Evolutionary conservation across 768 basidiomycete species (phyloP).

Genomic region (Psilocybe cubensis): DNA sequence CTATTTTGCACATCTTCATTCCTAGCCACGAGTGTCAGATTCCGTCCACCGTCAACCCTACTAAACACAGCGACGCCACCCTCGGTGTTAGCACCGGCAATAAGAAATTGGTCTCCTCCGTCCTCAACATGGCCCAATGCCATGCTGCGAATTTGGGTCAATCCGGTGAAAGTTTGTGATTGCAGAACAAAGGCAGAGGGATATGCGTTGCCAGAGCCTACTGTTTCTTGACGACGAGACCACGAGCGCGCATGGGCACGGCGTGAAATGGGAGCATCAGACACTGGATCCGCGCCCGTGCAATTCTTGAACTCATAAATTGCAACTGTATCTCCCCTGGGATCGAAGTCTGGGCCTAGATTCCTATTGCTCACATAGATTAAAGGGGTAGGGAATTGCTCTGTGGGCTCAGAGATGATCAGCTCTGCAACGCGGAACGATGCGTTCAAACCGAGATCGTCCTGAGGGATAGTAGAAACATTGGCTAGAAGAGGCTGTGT

Average conservation of each 20-base stretch:
- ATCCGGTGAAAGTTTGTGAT: slow-evolving; percentile 60
- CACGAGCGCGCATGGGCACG: slow-evolving; percentile 4
- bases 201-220: background rate
- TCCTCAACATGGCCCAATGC: slow-evolving; percentile 46
- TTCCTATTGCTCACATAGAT: slow-evolving; percentile 72
- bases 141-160: slow-evolving; percentile 68
- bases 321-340: slow-evolving; percentile 62
- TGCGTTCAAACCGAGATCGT: slow-evolving; percentile 8
- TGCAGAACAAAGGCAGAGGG: slow-evolving; percentile 32
- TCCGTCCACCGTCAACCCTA: slow-evolving; percentile 53
- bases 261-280: background rate
- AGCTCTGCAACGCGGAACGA: slow-evolving; percentile 61
- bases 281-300: slow-evolving; percentile 21
- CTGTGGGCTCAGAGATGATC: slow-evolving; percentile 50
- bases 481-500: slow-evolving; percentile 48
- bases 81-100: slow-evolving; percentile 51
- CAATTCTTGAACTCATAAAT: slow-evolving; percentile 47
- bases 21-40: slow-evolving; percentile 51
- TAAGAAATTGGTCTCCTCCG: slow-evolving; percentile 43
- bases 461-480: slow-evolving; percentile 49
- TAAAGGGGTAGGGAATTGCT: slow-evolving; percentile 48
- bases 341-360: slow-evolving; percentile 40
- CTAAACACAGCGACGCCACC: slow-evolving; percentile 60
- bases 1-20: slow-evolving; percentile 55
- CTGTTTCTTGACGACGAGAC: background rate